Percentiles rank a stretch among this genome's conserved stretches.
phyloP scores from a whole-genome alignment of 164 flowering plant species.

The Chloranthus sessilifolius region DNA sequence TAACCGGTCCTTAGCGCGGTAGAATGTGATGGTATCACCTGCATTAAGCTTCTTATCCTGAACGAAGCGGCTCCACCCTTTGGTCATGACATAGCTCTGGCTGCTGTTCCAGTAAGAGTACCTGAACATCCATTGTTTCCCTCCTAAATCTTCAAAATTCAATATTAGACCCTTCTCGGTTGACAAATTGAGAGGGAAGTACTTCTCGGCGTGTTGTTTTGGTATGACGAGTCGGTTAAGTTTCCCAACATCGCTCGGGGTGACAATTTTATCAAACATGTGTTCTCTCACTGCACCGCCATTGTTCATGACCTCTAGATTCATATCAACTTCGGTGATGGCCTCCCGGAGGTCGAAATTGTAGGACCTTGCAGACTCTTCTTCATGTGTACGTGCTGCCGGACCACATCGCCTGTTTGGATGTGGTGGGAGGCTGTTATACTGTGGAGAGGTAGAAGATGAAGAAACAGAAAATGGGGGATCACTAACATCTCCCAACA shows the following conservation, averaged over 20 bases:
- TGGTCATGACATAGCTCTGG: conserved; percentile 99
- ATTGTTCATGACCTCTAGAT: neutral
- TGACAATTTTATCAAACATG: conserved; percentile 95
- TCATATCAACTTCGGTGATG: neutral
- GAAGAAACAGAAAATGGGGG: conserved; percentile 15
- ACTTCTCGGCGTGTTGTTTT: conserved; percentile 94
- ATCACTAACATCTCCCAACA: conserved; percentile 5
- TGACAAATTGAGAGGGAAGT: conserved; percentile 75
- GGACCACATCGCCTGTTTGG: conserved; percentile 13
- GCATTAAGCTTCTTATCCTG: conserved; percentile 94
- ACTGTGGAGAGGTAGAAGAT: conserved; percentile 18
- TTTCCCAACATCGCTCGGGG: conserved; percentile 96
- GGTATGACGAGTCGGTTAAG: conserved; percentile 90
- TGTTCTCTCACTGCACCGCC: too few species aligned
- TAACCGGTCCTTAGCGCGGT: conserved; percentile 49
- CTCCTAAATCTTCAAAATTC: conserved; percentile 76
- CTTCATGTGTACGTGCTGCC: conserved; percentile 10
- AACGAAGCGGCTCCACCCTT: conserved; percentile 96
- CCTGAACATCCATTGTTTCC: conserved; percentile 84
- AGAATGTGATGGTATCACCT: conserved; percentile 86
- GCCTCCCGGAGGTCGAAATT: neutral
- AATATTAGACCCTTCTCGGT: conserved; percentile 75
- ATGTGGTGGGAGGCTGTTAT: conserved; percentile 10
- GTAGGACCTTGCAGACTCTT: neutral
- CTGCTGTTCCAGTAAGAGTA: conserved; percentile 99